These are phyloP conservation scores for Alternaria metachromatica DNA, from an alignment of 2,329 filamentous ascomycete genomes.

Conservation along the genomic window DNA sequence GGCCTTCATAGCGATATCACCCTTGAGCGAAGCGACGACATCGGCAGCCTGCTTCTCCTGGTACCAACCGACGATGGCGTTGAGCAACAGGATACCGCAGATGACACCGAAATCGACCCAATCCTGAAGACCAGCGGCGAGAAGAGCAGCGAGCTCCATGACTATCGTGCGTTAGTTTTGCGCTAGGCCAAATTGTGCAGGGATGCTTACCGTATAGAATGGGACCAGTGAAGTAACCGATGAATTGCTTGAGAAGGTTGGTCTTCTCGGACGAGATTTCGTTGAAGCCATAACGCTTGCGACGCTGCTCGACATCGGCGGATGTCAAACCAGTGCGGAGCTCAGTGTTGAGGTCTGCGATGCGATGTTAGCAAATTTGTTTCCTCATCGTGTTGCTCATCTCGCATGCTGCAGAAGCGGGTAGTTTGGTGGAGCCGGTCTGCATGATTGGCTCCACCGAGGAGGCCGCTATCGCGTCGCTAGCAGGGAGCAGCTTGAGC, in stretches of 20 bases:
- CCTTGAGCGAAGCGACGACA: conserved; percentile 70
- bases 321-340: conserved; percentile 68
- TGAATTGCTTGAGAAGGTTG: conserved; percentile 76
- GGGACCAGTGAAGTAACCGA: conserved; percentile 76
- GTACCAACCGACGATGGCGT: conserved; percentile 80
- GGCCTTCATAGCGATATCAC: conserved; percentile 79
- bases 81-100: conserved; percentile 75
- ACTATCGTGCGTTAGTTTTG: conserved; percentile 53
- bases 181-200: conserved; percentile 19
- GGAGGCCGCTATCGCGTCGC: conserved; percentile 16
- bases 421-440: conserved; percentile 23
- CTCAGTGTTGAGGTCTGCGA: conserved; percentile 65
- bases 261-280: conserved; percentile 76
- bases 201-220: conserved; percentile 73
- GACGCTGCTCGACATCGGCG: conserved; percentile 66
- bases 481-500: conserved; percentile 22
- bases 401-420: conserved; percentile 13
- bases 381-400: conserved; percentile 6
- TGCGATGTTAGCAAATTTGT: conserved; percentile 47
- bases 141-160: conserved; percentile 77
- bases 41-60: conserved; percentile 82
- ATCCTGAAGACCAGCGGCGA: conserved; percentile 76
- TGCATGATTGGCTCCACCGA: conserved; percentile 29
- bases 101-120: conserved; percentile 80
- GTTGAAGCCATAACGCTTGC: conserved; percentile 73